phyloP scores from a whole-genome alignment of 345 rosid species.

The Excoecaria agallocha region DNA sequence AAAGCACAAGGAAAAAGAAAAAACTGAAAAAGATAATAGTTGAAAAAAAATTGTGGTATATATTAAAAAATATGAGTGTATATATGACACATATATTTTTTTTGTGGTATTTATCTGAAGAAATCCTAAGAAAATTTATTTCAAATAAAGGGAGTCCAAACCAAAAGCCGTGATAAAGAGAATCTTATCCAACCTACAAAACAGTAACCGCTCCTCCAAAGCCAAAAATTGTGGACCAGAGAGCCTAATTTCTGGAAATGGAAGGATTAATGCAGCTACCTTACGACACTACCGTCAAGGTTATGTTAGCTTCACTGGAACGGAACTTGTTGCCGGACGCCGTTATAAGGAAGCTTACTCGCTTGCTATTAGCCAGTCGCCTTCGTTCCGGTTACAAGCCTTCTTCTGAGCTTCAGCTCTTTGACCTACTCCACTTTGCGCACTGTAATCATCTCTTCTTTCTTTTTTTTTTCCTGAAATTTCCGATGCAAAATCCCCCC shows the following conservation, averaged over 20 bases:
- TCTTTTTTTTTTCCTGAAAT: background rate
- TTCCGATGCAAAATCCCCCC: too few relatives aligned
- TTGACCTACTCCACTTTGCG: slow-evolving; percentile 59
- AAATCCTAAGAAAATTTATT: too few relatives aligned
- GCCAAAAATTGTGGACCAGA: background rate
- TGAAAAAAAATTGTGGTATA: too few relatives aligned
- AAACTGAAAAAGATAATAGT: too few relatives aligned
- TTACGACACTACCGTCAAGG: slow-evolving; percentile 53
- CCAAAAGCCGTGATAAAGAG: too few relatives aligned
- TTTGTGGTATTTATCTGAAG: too few relatives aligned
- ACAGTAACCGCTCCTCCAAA: background rate
- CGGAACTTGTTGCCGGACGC: slow-evolving; percentile 70
- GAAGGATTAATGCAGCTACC: slow-evolving; percentile 50
- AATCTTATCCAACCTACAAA: background rate
- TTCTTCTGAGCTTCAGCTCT: slow-evolving; percentile 57
- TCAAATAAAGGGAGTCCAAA: too few relatives aligned
- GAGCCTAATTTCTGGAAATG: slow-evolving; percentile 30
- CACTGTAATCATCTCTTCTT: slow-evolving; percentile 31
- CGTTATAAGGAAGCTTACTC: slow-evolving; percentile 56
- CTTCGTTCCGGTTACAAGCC: slow-evolving; percentile 67
- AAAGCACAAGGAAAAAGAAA: too few relatives aligned
- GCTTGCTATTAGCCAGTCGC: slow-evolving; percentile 61
- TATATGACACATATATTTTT: too few relatives aligned
- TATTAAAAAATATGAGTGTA: too few relatives aligned
- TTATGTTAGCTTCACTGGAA: slow-evolving; percentile 57